phyloP scores from a whole-genome alignment of 768 basidiomycete genomes.

The Scleroderma citrinum region DNA sequence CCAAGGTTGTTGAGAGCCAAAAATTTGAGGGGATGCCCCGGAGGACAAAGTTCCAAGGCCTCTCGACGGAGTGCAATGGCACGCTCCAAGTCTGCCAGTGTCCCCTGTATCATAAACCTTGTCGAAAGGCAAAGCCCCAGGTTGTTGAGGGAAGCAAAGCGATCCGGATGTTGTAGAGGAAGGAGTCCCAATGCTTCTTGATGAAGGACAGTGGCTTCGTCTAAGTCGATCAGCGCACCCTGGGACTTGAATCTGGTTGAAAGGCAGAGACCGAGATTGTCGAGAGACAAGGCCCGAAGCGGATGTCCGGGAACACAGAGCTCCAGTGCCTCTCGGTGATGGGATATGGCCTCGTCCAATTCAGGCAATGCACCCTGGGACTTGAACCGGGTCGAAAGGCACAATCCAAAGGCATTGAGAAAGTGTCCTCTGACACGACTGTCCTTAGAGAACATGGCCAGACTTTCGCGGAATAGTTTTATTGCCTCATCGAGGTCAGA shows the following conservation, averaged over 20 bases:
- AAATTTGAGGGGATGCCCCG: background rate
- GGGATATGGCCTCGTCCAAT: constrained; percentile 6
- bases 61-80: background rate
- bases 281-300: constrained; percentile 4
- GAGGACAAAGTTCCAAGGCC: constrained; percentile 1
- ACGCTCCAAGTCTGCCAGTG: constrained; percentile 6
- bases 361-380: constrained; percentile 1
- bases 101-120: constrained; percentile 7
- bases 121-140: constrained; percentile 6
- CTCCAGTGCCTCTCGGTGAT: constrained; percentile 1
- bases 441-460: background rate
- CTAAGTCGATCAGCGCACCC: background rate
- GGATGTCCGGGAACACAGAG: constrained; percentile 7
- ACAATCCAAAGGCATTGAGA: background rate
- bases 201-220: background rate
- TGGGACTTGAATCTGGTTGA: constrained; percentile 1
- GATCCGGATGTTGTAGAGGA: constrained; percentile 4
- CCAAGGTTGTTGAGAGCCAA: background rate
- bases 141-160: constrained; percentile 2
- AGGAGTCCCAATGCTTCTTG: constrained; percentile 1
- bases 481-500: background rate
- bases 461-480: background rate
- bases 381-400: background rate
- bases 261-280: constrained; percentile 11
- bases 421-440: background rate